phyloP scores from a whole-genome alignment of 352 stramenopile genomes.

The Pythium phragmiticola region DNA sequence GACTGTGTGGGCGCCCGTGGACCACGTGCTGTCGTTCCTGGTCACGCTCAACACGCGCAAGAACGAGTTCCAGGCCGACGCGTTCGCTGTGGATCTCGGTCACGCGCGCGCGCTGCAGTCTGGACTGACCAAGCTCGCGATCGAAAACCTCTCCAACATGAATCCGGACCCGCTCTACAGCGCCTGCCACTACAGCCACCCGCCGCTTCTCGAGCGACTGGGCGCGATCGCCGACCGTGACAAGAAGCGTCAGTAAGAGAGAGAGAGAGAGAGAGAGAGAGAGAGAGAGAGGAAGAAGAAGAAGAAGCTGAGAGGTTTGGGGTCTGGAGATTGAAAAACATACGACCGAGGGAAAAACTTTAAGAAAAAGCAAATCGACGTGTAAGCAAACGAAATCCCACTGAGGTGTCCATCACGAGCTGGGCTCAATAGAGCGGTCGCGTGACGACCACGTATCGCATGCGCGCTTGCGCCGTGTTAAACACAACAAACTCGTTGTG shows the following conservation, averaged over 20 bases:
- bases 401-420: slow-evolving; percentile 4
- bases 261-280: no score
- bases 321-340: neutral
- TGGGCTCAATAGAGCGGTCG: slow-evolving; percentile 13
- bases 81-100: slow-evolving; percentile 92
- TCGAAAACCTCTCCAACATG: slow-evolving; percentile 98
- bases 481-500: slow-evolving; percentile 89
- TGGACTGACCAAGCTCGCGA: slow-evolving; percentile 95
- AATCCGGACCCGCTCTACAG: slow-evolving; percentile 94
- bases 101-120: slow-evolving; percentile 90
- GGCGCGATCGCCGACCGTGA: slow-evolving; percentile 82
- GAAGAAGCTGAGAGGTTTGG: no score
- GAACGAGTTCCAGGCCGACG: slow-evolving; percentile 91
- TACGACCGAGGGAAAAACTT: neutral
- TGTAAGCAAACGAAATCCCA: neutral
- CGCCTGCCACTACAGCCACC: slow-evolving; percentile 97
- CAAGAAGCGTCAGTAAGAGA: slow-evolving; percentile 54
- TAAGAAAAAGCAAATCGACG: slow-evolving; percentile 5
- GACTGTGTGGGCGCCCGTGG: slow-evolving; percentile 78
- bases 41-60: slow-evolving; percentile 75
- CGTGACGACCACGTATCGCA: slow-evolving; percentile 73
- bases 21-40: slow-evolving; percentile 72
- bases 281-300: no score
- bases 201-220: slow-evolving; percentile 94
- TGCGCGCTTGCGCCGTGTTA: slow-evolving; percentile 73